These are phyloP conservation scores for Pythium phragmiticola DNA, from an alignment of 352 stramenopile genomes.

Conservation along the genomic window DNA sequence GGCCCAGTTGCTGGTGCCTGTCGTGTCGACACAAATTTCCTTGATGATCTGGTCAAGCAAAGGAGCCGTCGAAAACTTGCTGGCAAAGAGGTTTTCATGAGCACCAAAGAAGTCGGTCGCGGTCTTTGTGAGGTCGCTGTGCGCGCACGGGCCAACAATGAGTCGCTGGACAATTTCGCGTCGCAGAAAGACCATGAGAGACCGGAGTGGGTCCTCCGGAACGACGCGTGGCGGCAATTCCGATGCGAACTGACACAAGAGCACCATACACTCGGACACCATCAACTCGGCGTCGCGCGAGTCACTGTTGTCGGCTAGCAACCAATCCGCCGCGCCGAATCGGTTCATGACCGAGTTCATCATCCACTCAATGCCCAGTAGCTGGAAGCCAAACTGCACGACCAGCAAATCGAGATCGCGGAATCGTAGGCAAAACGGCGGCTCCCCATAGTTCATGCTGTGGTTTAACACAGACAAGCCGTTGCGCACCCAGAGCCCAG, in stretches of 20 bases:
- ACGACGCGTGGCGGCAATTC: slow-evolving; percentile 69
- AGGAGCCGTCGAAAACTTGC: slow-evolving; percentile 63
- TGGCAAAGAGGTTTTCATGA: slow-evolving; percentile 74
- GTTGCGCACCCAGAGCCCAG: slow-evolving; percentile 82
- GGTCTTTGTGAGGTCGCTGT: slow-evolving; percentile 86
- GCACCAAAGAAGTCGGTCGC: slow-evolving; percentile 77
- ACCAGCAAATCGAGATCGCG: slow-evolving; percentile 81
- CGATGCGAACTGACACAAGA: slow-evolving; percentile 74
- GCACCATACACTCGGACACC: slow-evolving; percentile 74
- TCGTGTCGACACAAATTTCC: slow-evolving; percentile 54
- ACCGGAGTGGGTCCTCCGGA: slow-evolving; percentile 46
- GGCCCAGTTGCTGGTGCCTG: not conserved
- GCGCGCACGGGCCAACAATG: slow-evolving; percentile 74
- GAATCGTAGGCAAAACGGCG: slow-evolving; percentile 82
- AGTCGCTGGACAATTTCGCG: slow-evolving; percentile 80
- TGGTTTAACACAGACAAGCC: slow-evolving; percentile 84
- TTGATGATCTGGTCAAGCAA: slow-evolving; percentile 79
- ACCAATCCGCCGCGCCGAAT: slow-evolving; percentile 68
- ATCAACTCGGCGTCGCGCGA: slow-evolving; percentile 65
- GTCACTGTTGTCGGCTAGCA: slow-evolving; percentile 40
- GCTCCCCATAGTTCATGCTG: slow-evolving; percentile 89
- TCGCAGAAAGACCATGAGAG: slow-evolving; percentile 66
- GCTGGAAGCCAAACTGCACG: slow-evolving; percentile 74
- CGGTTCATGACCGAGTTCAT: slow-evolving; percentile 71
- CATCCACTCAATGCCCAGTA: slow-evolving; percentile 75